Evolutionary conservation across 1,284 basidiomycete species (phyloP).

Genomic region (Paramarasmius palmivorus): DNA sequence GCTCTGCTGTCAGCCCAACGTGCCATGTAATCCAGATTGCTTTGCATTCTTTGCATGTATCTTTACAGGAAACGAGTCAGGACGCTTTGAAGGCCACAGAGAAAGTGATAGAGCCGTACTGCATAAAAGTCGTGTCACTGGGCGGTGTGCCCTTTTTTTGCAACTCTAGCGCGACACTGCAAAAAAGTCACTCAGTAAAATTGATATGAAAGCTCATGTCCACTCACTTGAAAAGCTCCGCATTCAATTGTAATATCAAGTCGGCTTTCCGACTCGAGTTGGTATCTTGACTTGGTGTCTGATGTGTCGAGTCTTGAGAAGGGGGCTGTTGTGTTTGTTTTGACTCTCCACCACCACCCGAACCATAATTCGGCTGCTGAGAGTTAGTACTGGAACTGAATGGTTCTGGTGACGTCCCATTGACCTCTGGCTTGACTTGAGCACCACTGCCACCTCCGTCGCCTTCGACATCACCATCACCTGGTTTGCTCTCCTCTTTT

Average conservation of each 20-base stretch:
- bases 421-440: slow-evolving; percentile 2
- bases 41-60: slow-evolving; percentile 56
- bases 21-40: slow-evolving; percentile 69
- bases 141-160: slow-evolving; percentile 50
- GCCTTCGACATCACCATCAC: too few species aligned
- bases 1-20: slow-evolving; percentile 56
- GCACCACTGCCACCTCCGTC: not conserved
- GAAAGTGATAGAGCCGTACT: slow-evolving; percentile 46
- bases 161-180: slow-evolving; percentile 56
- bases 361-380: not conserved
- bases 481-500: slow-evolving; percentile 20
- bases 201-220: slow-evolving; percentile 2
- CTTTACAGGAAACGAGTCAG: slow-evolving; percentile 32
- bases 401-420: slow-evolving; percentile 1
- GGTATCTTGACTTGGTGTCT: slow-evolving; percentile 8
- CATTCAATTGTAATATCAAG: slow-evolving; percentile 63
- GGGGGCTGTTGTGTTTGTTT: slow-evolving; percentile 3
- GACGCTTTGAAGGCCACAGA: not conserved
- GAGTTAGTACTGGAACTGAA: slow-evolving; percentile 6
- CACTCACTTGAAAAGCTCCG: slow-evolving; percentile 63
- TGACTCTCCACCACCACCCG: slow-evolving; percentile 1
- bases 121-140: slow-evolving; percentile 52
- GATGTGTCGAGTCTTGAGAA: slow-evolving; percentile 15
- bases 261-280: slow-evolving; percentile 50
- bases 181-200: slow-evolving; percentile 14